phyloP scores from a whole-genome alignment of 2,329 filamentous ascomycete genomes.

The Cladosporium phlei region DNA sequence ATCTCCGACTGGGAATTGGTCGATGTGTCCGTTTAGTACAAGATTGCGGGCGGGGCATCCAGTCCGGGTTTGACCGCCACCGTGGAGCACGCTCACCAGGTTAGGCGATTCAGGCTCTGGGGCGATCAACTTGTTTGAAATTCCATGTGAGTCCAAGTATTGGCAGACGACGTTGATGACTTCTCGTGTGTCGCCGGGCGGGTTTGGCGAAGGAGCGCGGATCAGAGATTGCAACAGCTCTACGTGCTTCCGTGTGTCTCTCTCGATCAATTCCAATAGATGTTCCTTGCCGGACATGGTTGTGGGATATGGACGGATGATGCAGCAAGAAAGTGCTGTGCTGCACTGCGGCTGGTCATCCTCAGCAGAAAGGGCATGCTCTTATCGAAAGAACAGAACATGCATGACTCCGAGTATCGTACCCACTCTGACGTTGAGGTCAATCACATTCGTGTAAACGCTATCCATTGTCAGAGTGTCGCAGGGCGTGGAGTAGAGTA shows the following conservation, averaged over 20 bases:
- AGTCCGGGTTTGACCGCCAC: conserved; percentile 2
- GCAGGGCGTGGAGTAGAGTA: too few species aligned
- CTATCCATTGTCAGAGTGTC: too few species aligned
- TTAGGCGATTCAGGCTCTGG: conserved; percentile 32
- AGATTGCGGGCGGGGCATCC: conserved; percentile 29
- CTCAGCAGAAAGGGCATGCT: too few species aligned
- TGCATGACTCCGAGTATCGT: too few species aligned
- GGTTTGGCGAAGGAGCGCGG: conserved; percentile 36
- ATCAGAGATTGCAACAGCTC: conserved; percentile 32
- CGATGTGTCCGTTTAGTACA: conserved; percentile 42
- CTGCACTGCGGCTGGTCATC: too few species aligned
- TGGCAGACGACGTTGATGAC: conserved; percentile 32
- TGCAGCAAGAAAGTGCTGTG: too few species aligned
- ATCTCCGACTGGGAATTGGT: conserved; percentile 38
- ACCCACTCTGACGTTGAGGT: too few species aligned
- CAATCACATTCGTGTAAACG: too few species aligned
- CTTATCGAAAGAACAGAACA: too few species aligned
- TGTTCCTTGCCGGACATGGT: conserved; percentile 15
- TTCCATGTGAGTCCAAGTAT: conserved; percentile 26
- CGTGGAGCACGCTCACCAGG: conserved; percentile 32
- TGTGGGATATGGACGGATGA: too few species aligned
- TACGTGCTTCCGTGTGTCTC: conserved; percentile 26
- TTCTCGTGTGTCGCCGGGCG: conserved; percentile 35
- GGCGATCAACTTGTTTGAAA: conserved; percentile 27
- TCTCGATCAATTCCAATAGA: conserved; percentile 25